Evolutionary conservation across 768 basidiomycete genomes (phyloP).

Genomic region (button mushroom (Agaricus bisporus)): DNA sequence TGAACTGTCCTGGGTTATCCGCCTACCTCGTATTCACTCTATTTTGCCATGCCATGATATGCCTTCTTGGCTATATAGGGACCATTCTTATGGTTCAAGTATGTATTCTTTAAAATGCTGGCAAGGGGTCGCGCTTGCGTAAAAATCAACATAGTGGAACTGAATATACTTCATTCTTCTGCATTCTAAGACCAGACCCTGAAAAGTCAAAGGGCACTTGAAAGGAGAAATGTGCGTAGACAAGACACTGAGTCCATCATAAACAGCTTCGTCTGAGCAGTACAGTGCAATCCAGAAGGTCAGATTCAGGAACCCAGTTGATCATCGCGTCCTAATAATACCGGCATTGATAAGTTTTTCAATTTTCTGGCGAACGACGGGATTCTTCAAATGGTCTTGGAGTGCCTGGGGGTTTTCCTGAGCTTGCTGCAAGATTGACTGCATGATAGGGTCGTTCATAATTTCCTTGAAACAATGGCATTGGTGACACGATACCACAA

Average conservation of each 20-base stretch:
- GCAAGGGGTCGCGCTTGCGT: too few species aligned
- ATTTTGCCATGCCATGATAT: too few species aligned
- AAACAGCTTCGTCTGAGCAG: too few species aligned
- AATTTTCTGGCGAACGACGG: constrained; percentile 72
- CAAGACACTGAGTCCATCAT: too few species aligned
- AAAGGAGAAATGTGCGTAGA: background rate
- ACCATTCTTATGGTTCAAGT: too few species aligned
- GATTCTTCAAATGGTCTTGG: constrained; percentile 96
- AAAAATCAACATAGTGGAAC: too few species aligned
- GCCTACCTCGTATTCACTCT: too few species aligned
- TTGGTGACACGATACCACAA: background rate
- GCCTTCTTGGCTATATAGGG: too few species aligned
- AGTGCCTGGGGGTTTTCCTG: constrained; percentile 84
- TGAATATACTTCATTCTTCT: too few species aligned
- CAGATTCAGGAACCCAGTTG: background rate
- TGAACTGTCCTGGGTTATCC: constrained; percentile 14
- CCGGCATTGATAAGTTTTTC: constrained; percentile 89
- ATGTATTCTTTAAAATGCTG: too few species aligned
- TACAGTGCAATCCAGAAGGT: too few species aligned
- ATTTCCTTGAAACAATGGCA: constrained; percentile 44
- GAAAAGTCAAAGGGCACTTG: background rate
- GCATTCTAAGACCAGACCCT: too few species aligned
- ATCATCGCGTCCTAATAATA: constrained; percentile 82
- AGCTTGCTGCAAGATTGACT: constrained; percentile 91
- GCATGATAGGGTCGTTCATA: constrained; percentile 90